Evolutionary conservation across 495 filamentous ascomycete species (phyloP).

Genomic region (Neohortaea acidophila): DNA sequence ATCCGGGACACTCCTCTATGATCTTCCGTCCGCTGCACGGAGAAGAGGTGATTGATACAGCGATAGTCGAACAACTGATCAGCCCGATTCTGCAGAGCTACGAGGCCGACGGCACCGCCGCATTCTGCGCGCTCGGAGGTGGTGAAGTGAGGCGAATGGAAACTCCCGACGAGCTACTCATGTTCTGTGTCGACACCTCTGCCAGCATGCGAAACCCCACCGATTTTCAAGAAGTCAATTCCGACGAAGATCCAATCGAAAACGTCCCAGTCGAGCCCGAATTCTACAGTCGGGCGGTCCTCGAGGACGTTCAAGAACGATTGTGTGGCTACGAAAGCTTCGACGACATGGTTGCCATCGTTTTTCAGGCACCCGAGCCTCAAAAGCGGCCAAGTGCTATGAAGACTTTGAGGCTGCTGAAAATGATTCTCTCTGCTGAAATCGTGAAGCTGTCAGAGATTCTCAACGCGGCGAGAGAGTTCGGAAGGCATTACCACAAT

Average conservation of each 20-base stretch:
- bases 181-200: constrained; percentile 24
- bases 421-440: neutral
- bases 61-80: constrained; percentile 22
- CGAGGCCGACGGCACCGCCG: constrained; percentile 21
- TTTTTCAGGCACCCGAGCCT: neutral
- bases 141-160: constrained; percentile 10
- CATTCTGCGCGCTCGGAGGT: constrained; percentile 24
- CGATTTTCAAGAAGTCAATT: constrained; percentile 23
- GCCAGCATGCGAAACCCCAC: constrained; percentile 19
- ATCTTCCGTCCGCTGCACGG: constrained; percentile 22
- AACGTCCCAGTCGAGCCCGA: neutral
- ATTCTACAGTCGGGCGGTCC: neutral
- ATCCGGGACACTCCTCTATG: constrained; percentile 21
- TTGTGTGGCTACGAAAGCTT: constrained; percentile 18
- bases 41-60: constrained; percentile 19
- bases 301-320: constrained; percentile 10
- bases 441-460: constrained; percentile 10
- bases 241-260: constrained; percentile 2
- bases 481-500: constrained; percentile 1
- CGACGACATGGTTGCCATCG: constrained; percentile 20
- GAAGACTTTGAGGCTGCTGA: no score
- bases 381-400: constrained; percentile 6
- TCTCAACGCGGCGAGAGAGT: no score
- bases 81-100: constrained; percentile 19
- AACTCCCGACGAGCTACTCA: constrained; percentile 23